Evolutionary conservation across 1,284 basidiomycete genomes (phyloP), one percentile per base, ranked within the genome.

Genomic region (Moesziomyces parantarcticus): DNA sequence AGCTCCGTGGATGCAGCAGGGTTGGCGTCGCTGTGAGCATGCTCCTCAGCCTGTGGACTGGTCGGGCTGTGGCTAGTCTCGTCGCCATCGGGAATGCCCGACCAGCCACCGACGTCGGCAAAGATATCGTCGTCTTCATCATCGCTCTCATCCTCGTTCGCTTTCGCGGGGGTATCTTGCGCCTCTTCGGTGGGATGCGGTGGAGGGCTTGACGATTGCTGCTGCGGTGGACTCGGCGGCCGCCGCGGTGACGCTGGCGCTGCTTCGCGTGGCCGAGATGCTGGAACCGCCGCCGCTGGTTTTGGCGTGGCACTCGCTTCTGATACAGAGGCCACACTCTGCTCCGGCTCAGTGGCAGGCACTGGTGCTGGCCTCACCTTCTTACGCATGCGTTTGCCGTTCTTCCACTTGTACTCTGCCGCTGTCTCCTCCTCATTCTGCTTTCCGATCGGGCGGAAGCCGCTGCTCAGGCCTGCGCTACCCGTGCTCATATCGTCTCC

Each of bases 31-130:
- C 8, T 32, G 29, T 9, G 29, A 10, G 29, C 11, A 13, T 9
- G n/a, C 18, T 54, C 39, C 21, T 51, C 63, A 8, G 79, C 67
- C n/a, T 80, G 79, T 2, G 74, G 64, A 16, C 73, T 74, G 11
- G 67, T 43, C 76, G 79, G 14, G 77, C 80, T n/a, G n/a, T n/a
- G n/a, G n/a, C n/a, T n/a, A n/a, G n/a, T 72, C 74, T 11, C 76
- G 2, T 70, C 75, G 0, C 21, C 16, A 14, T 71, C 76, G 3
- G 56, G 61, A 8, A 88, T 80, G 48, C 91, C 92, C 52, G 90
- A 87, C 83, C 96, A 97, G 43, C 93, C 92, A 9, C 91, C 93
- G 1, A 89, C 92, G 51, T 87, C 93, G 1, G 89, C 92, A 83
- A 97, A 97, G 57, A 96, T 96, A 62, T 88, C 86, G n/a, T 86